Evolutionary conservation across 1,284 basidiomycete species (phyloP), one percentile per base, ranked within the genome.

Genomic region (Peniophora sp.): DNA sequence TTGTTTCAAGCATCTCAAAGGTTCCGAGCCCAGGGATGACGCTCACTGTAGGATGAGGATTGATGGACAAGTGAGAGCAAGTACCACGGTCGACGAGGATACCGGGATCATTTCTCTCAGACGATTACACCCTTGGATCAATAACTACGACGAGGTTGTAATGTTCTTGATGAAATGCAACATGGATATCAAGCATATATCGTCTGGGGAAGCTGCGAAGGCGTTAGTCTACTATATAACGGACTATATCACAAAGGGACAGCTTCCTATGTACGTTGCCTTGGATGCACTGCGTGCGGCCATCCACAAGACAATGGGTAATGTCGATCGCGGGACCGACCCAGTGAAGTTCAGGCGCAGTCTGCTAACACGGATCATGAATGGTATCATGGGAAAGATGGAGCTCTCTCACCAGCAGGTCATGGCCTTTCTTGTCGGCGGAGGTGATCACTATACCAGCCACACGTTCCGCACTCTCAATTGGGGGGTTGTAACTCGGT

Each of bases 131-230:
- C 53, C 53, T 2, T 48, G 49, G 3, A 56, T 56, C 5, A 52
- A 49, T 0, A 51, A 50, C 17, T 56, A 48, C 44, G 54, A 56
- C 36, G 51, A 53, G 22, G 10, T 56, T 2, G 39, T 52, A 0
- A 22, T 55, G 0, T 55, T 57, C 45, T n/a, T 55, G 35, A n/a
- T 64, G 6, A 32, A 55, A 23, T 64, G 63, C 35, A 68, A 67
- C 46, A 64, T 61, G 56, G 65, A 68, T 45, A 59, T 64, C 2
- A 67, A 66, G 38, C 61, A 55, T 47, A 59, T 68, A 1, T 61
- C 59, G 1, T 67, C 64, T 6, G 64, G 65, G 0, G 54, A 59
- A 11, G 57, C 59, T 1, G 61, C 64, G 0, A 66, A 64, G 32
- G 63, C 64, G 0, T 49, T 65, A 9, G 22, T 65, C 0, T 62